These are phyloP conservation scores for Fusarium stilboides DNA, from an alignment of 2,329 filamentous ascomycete genomes.

Conservation along the genomic window DNA sequence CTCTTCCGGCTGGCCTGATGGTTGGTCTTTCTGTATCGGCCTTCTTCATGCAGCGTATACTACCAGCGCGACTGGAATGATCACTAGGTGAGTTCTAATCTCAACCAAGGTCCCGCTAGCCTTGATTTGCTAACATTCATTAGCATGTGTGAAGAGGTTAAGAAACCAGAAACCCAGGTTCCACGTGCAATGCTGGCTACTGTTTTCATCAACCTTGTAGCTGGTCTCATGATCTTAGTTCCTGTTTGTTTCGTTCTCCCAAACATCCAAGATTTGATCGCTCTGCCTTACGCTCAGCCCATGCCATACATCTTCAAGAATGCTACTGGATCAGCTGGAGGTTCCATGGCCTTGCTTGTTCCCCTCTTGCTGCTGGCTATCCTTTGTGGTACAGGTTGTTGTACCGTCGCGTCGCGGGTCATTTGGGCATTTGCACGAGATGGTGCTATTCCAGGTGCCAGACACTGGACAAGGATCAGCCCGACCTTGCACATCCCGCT, in stretches of 20 bases:
- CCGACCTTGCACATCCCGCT: slow-evolving; percentile 74
- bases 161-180: slow-evolving; percentile 75
- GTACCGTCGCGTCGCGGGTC: slow-evolving; percentile 76
- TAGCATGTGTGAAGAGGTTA: slow-evolving; percentile 83
- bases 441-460: slow-evolving; percentile 76
- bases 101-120: background rate
- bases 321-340: slow-evolving; percentile 72
- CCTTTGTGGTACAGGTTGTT: slow-evolving; percentile 78
- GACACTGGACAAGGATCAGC: slow-evolving; percentile 73
- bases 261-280: slow-evolving; percentile 69
- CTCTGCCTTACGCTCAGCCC: slow-evolving; percentile 67
- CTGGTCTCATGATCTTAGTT: slow-evolving; percentile 77
- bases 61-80: slow-evolving; percentile 84
- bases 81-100: slow-evolving; percentile 73
- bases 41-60: slow-evolving; percentile 80
- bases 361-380: slow-evolving; percentile 76
- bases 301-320: slow-evolving; percentile 74
- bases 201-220: slow-evolving; percentile 75
- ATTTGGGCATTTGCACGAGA: slow-evolving; percentile 80
- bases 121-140: slow-evolving; percentile 22
- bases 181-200: slow-evolving; percentile 80
- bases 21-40: slow-evolving; percentile 82
- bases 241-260: slow-evolving; percentile 79
- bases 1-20: slow-evolving; percentile 77
- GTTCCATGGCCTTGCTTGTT: slow-evolving; percentile 73